Percentiles rank a stretch among this genome's conserved stretches.
Evolutionary conservation across 352 stramenopile genomes (phyloP).

Genomic region (Pythium periplocum): DNA sequence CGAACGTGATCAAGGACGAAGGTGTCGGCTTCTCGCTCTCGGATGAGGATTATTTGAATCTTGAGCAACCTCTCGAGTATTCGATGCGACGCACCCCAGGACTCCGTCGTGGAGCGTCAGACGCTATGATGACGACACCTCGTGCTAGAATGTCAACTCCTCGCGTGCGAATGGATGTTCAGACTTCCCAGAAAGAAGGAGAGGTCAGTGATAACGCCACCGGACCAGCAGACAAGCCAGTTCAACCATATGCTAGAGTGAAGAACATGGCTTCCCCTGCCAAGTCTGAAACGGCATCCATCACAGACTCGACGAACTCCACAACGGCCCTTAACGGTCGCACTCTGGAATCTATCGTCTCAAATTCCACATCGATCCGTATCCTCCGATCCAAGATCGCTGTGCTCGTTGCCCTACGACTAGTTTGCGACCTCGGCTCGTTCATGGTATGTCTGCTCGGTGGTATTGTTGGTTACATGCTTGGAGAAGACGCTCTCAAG

Average conservation of each 20-base stretch:
- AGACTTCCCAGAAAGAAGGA: neutral
- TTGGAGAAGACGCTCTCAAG: slow-evolving; percentile 39
- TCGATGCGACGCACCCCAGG: neutral
- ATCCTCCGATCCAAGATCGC: slow-evolving; percentile 41
- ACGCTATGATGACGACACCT: neutral
- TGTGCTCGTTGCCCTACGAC: slow-evolving; percentile 31
- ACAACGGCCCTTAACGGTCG: slow-evolving; percentile 43
- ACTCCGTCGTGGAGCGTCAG: neutral
- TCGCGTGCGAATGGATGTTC: neutral
- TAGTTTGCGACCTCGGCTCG: slow-evolving; percentile 52
- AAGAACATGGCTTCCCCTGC: slow-evolving; percentile 45
- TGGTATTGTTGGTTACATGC: slow-evolving; percentile 48
- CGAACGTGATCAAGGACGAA: slow-evolving; percentile 26
- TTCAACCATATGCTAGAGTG: slow-evolving; percentile 5
- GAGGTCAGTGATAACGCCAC: neutral
- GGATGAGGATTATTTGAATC: slow-evolving; percentile 66
- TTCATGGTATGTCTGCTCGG: slow-evolving; percentile 69
- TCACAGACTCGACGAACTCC: slow-evolving; percentile 42
- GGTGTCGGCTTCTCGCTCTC: slow-evolving; percentile 45
- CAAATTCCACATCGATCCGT: slow-evolving; percentile 32
- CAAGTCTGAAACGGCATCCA: slow-evolving; percentile 32
- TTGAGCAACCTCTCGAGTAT: slow-evolving; percentile 36
- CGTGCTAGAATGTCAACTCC: neutral
- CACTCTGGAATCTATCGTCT: slow-evolving; percentile 20
- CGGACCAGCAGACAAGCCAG: neutral